Evolutionary conservation across 192 early-diverging fungal species (phyloP).

Genomic region (Backusella parvicylindrica): DNA sequence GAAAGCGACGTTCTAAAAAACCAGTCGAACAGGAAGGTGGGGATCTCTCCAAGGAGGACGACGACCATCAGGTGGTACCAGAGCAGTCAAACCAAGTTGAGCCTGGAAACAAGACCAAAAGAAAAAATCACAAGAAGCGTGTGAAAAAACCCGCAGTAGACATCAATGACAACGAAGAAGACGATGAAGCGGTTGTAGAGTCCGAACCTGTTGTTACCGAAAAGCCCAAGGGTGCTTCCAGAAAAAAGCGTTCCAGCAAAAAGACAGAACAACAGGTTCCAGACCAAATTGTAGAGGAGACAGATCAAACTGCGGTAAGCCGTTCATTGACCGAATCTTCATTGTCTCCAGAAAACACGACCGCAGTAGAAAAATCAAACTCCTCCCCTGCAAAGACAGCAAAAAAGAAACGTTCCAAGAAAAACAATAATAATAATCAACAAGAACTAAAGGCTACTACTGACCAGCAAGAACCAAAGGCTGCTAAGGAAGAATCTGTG

Average conservation of each 20-base stretch:
- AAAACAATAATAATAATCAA: not conserved
- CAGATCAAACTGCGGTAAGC: not conserved
- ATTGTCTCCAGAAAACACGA: not conserved
- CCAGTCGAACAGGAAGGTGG: not conserved
- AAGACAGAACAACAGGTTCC: not conserved
- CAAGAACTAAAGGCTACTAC: not conserved
- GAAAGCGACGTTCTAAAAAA: not conserved
- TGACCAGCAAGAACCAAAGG: not conserved
- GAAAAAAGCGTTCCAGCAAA: not conserved
- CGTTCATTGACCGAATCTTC: not conserved
- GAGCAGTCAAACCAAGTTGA: not conserved
- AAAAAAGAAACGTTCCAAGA: not conserved
- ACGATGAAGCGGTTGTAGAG: not conserved
- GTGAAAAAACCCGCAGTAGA: not conserved
- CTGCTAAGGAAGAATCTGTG: no score
- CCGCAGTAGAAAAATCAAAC: not conserved
- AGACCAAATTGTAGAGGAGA: not conserved
- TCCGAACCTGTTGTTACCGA: not conserved
- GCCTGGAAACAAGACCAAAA: not conserved
- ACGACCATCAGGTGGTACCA: not conserved
- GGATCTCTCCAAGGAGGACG: not conserved
- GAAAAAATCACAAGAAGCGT: not conserved
- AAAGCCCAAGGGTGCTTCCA: not conserved
- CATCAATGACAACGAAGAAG: not conserved
- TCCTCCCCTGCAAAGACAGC: not conserved